These are phyloP conservation scores for Cordyceps javanica DNA, from an alignment of 2,329 filamentous ascomycete genomes.

Conservation along the genomic window DNA sequence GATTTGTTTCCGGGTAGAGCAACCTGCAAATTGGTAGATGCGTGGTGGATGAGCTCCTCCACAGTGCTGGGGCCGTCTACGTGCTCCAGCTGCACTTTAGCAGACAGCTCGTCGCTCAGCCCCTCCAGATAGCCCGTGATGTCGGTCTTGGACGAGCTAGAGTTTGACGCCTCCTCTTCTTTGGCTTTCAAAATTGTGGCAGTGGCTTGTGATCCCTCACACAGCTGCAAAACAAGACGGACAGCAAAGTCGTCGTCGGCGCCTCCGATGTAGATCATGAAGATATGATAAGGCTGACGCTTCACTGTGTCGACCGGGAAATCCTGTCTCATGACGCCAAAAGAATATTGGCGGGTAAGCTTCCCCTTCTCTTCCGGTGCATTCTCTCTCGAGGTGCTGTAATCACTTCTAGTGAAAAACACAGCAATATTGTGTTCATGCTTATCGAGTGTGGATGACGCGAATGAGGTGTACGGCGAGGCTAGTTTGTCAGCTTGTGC, in stretches of 20 bases:
- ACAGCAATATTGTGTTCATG: conserved; percentile 66
- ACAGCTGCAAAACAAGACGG: conserved; percentile 75
- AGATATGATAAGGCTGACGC: conserved; percentile 73
- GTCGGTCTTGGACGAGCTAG: conserved; percentile 3
- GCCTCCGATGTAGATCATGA: conserved; percentile 81
- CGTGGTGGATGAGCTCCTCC: conserved; percentile 20
- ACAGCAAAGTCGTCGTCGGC: conserved; percentile 76
- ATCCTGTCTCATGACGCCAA: conserved; percentile 51
- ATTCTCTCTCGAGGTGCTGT: conserved; percentile 30
- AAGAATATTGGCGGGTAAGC: conserved; percentile 49
- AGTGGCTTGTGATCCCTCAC: conserved; percentile 70
- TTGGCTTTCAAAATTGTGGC: conserved; percentile 55
- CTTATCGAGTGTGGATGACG: conserved; percentile 58
- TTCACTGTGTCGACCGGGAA: conserved; percentile 50
- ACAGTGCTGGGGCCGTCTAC: conserved; percentile 13
- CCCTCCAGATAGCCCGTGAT: conserved; percentile 14
- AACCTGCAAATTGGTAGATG: conserved; percentile 10
- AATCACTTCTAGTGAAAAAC: conserved; percentile 57
- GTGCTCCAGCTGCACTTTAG: conserved; percentile 19
- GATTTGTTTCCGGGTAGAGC: conserved; percentile 12
- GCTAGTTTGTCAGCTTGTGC: conserved; percentile 32
- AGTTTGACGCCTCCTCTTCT: neutral
- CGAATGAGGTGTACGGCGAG: conserved; percentile 62
- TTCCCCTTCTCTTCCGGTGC: conserved; percentile 39
- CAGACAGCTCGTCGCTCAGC: conserved; percentile 11